Conservation (phyloP, 495 filamentous ascomycete species). For the Viridothelium virens region DNA sequence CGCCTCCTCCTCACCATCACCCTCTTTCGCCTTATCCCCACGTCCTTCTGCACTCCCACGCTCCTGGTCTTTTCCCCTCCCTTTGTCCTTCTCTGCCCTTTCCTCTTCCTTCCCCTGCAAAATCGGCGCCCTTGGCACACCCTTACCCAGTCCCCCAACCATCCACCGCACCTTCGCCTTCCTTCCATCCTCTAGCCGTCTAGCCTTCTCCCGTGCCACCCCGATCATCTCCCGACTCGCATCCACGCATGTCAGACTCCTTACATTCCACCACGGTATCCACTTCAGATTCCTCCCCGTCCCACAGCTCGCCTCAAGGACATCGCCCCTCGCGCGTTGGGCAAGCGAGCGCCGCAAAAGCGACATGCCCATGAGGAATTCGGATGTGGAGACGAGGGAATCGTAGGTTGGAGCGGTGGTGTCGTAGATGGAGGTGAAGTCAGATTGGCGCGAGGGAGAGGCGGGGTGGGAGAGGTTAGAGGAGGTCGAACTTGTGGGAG, state of each 20-base stretch:
- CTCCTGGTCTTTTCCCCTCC: neutral
- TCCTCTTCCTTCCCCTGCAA: neutral
- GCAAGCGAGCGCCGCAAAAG: conserved; percentile 54
- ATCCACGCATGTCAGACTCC: conserved; percentile 56
- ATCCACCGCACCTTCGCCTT: conserved; percentile 31
- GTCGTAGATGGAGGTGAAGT: conserved; percentile 33
- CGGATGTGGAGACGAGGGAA: conserved; percentile 29
- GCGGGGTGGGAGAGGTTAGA: conserved; percentile 19
- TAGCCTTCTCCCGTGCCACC: conserved; percentile 53
- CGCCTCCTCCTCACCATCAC: conserved; percentile 16
- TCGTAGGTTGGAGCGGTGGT: conserved; percentile 32
- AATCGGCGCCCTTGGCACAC: conserved; percentile 18
- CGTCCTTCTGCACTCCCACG: too few species aligned
- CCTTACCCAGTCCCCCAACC: conserved; percentile 34
- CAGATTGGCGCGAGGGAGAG: conserved; percentile 21
- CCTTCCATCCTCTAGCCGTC: conserved; percentile 32
- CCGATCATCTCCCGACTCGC: conserved; percentile 57
- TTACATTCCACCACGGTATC: conserved; percentile 28
- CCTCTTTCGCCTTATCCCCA: neutral
- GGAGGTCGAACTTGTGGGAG: conserved; percentile 14
- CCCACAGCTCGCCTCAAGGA: conserved; percentile 81
- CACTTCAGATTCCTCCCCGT: conserved; percentile 81
- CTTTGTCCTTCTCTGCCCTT: neutral
- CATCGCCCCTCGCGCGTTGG: conserved; percentile 58
- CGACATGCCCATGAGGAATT: conserved; percentile 29